Evolutionary conservation across 371 early-diverging fungal species (phyloP), one percentile per base, ranked within the genome.

Genomic region (Rhizopus sp.): DNA sequence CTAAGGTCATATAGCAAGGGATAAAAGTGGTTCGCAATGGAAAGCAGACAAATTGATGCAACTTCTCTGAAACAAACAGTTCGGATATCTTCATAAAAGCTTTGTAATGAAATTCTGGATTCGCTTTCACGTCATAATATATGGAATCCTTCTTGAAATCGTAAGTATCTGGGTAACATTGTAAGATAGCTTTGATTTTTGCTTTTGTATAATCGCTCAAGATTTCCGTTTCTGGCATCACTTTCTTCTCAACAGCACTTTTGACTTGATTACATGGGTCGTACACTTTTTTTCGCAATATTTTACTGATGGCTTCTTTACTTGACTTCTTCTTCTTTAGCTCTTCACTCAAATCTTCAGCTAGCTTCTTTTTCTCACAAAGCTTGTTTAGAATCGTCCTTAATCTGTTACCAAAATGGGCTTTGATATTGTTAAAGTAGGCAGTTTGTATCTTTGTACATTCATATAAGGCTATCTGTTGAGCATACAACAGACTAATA

Each of bases 401-500:
- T 6, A 53, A 15, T 30, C 32, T 40, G 23, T 42, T 53, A 2
- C 42, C 41, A 42, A 53, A 53, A 30, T 53, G 53, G 13, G 42
- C 53, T 31, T 42, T 42, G 15, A 53, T 41, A n/a, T 53, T 41
- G 9, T 53, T 53, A 42, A 31, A 13, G 42, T 53, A 41, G 3
- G 53, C 53, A 3, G 53, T 53, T 30, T 53, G 53, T 13, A 53
- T 53, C 23, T 42, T 41, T 5, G 42, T 41, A 53, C 53, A 31
- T 12, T 53, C 33, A 15, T 53, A 53, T 6, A 53, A n/a, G 29
- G 32, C 53, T 31, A 53, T 53, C n/a, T 53, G 32, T 5, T 53
- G 42, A 31, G 32, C 40, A 30, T 41, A n/a, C n/a, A n/a, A n/a
- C n/a, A n/a, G n/a, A n/a, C n/a, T n/a, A n/a, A n/a, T n/a, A n/a